Evolutionary conservation across 1,139 yeast species (phyloP).

Genomic region (Diutina siamensis): DNA sequence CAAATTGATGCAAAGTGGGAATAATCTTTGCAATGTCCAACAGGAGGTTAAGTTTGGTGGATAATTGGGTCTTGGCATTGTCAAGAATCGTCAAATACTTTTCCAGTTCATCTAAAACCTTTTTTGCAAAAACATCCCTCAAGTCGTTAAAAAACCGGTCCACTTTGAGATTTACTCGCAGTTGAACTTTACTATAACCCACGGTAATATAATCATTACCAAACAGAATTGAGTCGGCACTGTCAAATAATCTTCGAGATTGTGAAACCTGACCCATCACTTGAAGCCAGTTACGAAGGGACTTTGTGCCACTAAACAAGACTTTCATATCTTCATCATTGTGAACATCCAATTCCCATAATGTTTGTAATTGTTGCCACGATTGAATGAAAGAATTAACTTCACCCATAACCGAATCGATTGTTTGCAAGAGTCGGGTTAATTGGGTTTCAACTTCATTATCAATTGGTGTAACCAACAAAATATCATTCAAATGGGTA

Average conservation of each 20-base stretch:
- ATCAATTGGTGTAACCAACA: neutral
- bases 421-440: neutral
- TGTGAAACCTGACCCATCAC: neutral
- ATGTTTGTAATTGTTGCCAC: neutral
- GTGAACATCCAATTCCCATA: neutral
- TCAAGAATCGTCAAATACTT: slow-evolving; percentile 9
- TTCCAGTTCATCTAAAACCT: neutral
- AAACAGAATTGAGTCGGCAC: neutral
- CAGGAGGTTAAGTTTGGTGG: slow-evolving; percentile 13
- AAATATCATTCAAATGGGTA: neutral
- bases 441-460: neutral
- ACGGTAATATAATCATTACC: neutral
- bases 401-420: neutral
- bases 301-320: neutral
- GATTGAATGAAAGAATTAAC: neutral
- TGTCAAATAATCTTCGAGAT: neutral
- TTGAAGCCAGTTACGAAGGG: neutral
- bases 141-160: slow-evolving; percentile 1
- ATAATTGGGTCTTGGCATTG: slow-evolving; percentile 33
- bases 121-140: neutral
- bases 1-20: neutral
- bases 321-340: neutral
- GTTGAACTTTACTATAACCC: neutral
- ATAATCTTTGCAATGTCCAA: neutral
- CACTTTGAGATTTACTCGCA: neutral